Evolutionary conservation across 2,329 filamentous ascomycete genomes (phyloP), one percentile per base, ranked within the genome.

Genomic region (Alternaria conjuncta): DNA sequence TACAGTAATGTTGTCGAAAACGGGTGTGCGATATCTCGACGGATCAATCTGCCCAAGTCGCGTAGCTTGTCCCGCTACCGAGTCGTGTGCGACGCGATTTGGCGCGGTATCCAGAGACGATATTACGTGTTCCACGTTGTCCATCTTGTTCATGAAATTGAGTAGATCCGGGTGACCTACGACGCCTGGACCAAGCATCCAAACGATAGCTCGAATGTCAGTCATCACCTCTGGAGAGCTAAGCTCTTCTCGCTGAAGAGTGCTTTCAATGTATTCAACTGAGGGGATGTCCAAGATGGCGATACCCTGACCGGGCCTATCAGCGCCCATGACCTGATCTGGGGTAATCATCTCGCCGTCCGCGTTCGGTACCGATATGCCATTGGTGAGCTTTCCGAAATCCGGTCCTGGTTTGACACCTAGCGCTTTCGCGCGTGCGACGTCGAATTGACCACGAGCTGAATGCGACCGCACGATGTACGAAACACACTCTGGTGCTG

Each of bases 391-490:
- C 12, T 78, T 72, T 36, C 84, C 84, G 78, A 86, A 96, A 53
- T 90, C 82, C 0, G 69, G 77, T 2, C 88, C 89, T 56, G 83
- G 85, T 20, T 82, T 80, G 1, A 98, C 86, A 1, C 90, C 90
- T 3, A 94, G 81, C 26, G 82, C 84, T 64, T 82, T 84, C 0
- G 94, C 95, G 61, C 84, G 87, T 51, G 86, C 77, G 0, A 87
- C 82, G 64, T 92, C 85, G 74, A 99, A 97, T 73, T 91, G 95
- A 56, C 96, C 96, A 57, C 96, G 88, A 57, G 91, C 86, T 41
- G 89, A 84, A 66, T 93, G 88, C 57, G 88, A 89, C 70, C 93
- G 92, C 75, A 97, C 86, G 61, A 99, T 90, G 79, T 99, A 99
- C 61, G 91, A 97, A 70, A 97, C 83, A 6, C 93, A 90, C 50